A percentile compares a stretch with the other conserved stretches of the same genome.
These are phyloP conservation scores for Pyrenochaeta sp. DNA, from an alignment of 2,329 filamentous ascomycete genomes.

Conservation along the genomic window DNA sequence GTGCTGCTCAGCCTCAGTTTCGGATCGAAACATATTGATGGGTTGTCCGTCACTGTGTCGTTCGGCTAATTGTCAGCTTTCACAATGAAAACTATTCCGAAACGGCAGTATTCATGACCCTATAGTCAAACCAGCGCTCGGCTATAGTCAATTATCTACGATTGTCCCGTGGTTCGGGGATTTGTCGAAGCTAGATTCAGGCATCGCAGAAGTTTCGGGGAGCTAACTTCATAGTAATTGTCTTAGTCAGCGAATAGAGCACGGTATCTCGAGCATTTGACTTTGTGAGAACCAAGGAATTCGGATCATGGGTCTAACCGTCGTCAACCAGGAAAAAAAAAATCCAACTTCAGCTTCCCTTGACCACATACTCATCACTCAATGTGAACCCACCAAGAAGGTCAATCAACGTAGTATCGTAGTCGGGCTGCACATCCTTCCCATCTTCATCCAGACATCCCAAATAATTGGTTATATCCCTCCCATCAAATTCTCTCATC, in stretches of 20 bases:
- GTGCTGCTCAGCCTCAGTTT: not conserved
- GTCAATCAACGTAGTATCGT: conserved; percentile 50
- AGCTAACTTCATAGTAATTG: no score
- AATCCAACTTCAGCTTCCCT: conserved; percentile 10
- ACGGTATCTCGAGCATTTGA: no score
- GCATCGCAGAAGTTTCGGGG: no score
- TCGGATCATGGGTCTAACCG: no score
- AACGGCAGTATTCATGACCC: no score
- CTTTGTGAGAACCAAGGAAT: no score
- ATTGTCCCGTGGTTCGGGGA: no score
- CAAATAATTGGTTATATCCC: conserved; percentile 58
- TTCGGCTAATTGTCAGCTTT: not conserved
- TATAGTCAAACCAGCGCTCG: no score
- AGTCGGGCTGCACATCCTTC: conserved; percentile 52
- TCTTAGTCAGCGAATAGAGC: no score
- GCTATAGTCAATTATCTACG: no score
- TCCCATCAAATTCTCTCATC: conserved; percentile 56
- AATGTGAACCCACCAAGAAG: conserved; percentile 47
- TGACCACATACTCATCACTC: conserved; percentile 37
- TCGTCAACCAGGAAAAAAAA: no score
- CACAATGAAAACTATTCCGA: not conserved
- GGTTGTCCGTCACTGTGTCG: not conserved
- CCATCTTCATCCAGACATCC: conserved; percentile 50
- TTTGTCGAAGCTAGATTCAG: no score
- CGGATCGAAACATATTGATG: not conserved